phyloP scores from a whole-genome alignment of 169 alveolate species.

The Babesia gibsoni region DNA sequence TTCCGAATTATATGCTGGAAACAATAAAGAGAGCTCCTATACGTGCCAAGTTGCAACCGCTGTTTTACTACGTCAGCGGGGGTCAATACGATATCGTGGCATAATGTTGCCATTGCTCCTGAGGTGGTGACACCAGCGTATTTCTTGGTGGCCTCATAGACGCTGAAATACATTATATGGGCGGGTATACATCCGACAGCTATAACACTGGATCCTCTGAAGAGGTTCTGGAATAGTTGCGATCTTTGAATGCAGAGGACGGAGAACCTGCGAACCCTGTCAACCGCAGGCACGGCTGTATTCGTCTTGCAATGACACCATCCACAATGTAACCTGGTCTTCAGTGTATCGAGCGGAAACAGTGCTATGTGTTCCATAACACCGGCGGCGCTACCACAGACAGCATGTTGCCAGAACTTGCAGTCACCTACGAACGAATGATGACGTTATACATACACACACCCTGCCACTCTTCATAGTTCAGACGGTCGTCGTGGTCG shows the following conservation, averaged over 20 bases:
- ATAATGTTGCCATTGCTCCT: slow-evolving; percentile 92
- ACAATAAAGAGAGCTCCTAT: slow-evolving; percentile 67
- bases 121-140: slow-evolving; percentile 77
- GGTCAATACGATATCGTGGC: slow-evolving; percentile 93
- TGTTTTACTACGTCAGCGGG: slow-evolving; percentile 97
- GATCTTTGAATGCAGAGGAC: not conserved
- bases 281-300: not conserved
- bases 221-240: slow-evolving; percentile 23
- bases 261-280: not conserved
- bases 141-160: slow-evolving; percentile 79
- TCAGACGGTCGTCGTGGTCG: slow-evolving; percentile 22
- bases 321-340: slow-evolving; percentile 81
- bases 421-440: slow-evolving; percentile 73
- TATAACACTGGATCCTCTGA: slow-evolving; percentile 90
- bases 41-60: slow-evolving; percentile 89
- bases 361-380: slow-evolving; percentile 93
- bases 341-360: slow-evolving; percentile 95
- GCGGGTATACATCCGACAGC: slow-evolving; percentile 98
- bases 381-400: slow-evolving; percentile 98
- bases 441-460: not conserved
- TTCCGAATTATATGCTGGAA: slow-evolving; percentile 65
- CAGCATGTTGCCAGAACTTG: slow-evolving; percentile 89
- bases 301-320: slow-evolving; percentile 17
- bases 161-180: slow-evolving; percentile 92
- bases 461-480: slow-evolving; percentile 27